Conservation (phyloP, 306 rosid species). For the Rosa persica region DNA sequence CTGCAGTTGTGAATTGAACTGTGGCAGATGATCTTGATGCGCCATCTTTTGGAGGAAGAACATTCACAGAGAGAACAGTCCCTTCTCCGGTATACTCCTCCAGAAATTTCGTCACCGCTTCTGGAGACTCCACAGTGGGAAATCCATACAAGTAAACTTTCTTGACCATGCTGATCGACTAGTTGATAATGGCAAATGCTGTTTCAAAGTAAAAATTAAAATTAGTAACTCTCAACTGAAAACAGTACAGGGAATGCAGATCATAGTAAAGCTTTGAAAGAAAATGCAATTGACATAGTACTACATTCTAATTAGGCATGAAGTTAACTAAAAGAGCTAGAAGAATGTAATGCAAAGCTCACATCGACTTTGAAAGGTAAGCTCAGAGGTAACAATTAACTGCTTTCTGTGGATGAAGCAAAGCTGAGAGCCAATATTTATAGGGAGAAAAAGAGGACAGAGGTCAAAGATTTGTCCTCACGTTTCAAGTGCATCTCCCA, state of each 20-base stretch:
- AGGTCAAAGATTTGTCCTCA: neutral
- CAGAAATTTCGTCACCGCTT: slow-evolving; percentile 35
- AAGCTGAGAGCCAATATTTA: neutral
- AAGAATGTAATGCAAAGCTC: neutral
- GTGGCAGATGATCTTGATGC: slow-evolving; percentile 33
- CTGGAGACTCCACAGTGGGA: slow-evolving; percentile 29
- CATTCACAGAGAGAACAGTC: slow-evolving; percentile 38
- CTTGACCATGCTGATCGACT: slow-evolving; percentile 29
- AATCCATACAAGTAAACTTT: slow-evolving; percentile 43
- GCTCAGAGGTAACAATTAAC: neutral
- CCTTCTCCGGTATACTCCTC: slow-evolving; percentile 46
- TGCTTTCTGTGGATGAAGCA: neutral
- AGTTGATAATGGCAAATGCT: neutral
- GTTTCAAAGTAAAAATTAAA: neutral
- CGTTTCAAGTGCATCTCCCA: neutral
- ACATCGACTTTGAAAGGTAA: neutral
- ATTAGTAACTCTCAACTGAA: neutral
- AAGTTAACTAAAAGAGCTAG: neutral
- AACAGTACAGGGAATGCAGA: neutral
- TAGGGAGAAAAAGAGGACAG: neutral
- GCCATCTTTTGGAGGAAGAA: slow-evolving; percentile 21
- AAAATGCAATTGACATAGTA: neutral
- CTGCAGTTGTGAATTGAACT: slow-evolving; percentile 39
- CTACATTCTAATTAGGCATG: neutral
- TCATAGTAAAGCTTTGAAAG: neutral